phyloP scores from a whole-genome alignment of 2,329 filamentous ascomycete genomes.

The Alternaria brassicae region DNA sequence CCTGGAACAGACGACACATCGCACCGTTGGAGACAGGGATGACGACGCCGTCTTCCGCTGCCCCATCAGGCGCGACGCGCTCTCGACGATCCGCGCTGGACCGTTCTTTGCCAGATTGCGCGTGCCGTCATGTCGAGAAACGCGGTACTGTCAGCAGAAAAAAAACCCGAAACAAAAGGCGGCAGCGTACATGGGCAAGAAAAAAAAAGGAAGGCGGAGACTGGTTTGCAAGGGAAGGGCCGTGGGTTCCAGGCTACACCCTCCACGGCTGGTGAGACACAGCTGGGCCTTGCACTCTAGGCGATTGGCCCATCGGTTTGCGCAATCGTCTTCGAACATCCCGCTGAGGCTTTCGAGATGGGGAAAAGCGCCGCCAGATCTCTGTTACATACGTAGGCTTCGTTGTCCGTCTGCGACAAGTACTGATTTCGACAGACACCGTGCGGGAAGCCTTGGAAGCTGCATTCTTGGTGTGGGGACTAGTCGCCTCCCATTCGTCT shows the following conservation, averaged over 20 bases:
- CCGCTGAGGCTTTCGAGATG: conserved; percentile 19
- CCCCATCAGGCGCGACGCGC: conserved; percentile 20
- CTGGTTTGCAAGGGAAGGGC: conserved; percentile 18
- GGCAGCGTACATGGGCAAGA: background rate
- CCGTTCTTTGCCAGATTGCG: conserved; percentile 14
- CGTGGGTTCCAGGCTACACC: conserved; percentile 17
- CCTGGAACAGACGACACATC: conserved; percentile 12
- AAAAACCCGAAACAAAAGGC: conserved; percentile 5
- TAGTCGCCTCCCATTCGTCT: conserved; percentile 19
- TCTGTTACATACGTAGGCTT: conserved; percentile 17
- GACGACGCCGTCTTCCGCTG: conserved; percentile 18
- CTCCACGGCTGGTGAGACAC: conserved; percentile 17
- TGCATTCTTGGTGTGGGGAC: conserved; percentile 21
- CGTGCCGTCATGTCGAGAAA: background rate
- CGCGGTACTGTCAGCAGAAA: conserved; percentile 5
- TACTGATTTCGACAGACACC: conserved; percentile 18
- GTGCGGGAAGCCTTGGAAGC: conserved; percentile 18
- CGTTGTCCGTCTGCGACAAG: conserved; percentile 19
- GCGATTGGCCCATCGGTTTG: conserved; percentile 19
- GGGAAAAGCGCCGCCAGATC: conserved; percentile 20
- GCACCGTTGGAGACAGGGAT: conserved; percentile 21
- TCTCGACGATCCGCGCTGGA: conserved; percentile 16
- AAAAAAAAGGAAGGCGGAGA: conserved; percentile 8
- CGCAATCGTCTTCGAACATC: conserved; percentile 20
- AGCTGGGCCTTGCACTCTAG: conserved; percentile 6